Base-by-base conservation (phyloP, 768 basidiomycete species). In the Tricholoma flavovirens region DNA sequence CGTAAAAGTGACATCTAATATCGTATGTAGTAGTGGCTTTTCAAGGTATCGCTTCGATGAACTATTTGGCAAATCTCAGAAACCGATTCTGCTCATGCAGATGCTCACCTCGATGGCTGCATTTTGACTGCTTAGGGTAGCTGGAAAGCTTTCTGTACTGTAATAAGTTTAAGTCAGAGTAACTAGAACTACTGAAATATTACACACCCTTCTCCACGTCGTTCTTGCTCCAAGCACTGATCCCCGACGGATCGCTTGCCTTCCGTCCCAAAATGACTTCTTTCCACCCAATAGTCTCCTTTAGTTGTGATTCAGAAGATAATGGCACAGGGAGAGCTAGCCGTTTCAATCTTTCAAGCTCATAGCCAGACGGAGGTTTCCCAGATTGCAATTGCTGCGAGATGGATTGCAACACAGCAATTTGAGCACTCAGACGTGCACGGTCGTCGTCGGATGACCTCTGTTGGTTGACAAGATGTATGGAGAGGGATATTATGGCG, bases 401-500 rank as follows among this genome's bases (percentile, higher is more conserved):
- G 53, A 88, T 76, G 51, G 82, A 81, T 55, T 83, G 77, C 55
- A 90, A 74, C 59, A 90, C 81, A 19, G 85, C 81, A 36, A 82
- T 73, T 56, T 80, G 84, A 4, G 87, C 84, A 51, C 76, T 67
- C 42, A 78, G 64, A 22, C 79, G 79, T 14, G 81, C 74, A 42
- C 77, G 77, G 56, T 87, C 82, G 42, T 82, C 82, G 46, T 76
- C 77, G 33, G 75, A 72, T 0, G 63, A 62, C 49, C 75, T 79
- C 57, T 82, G 76, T 52, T 81, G 77, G 64, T 70, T 75, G 36
- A 88, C 75, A 24, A 87, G 72, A 68, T 90, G 86, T 55, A 87
- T 82, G 26, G 86, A 82, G 57, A 88, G 67, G 21, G 87, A 87
- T 48, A 80, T 82, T 62, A 87, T 73, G 8, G 84, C 85, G 46